Percentiles rank a stretch among this genome's conserved stretches.
phyloP scores from a whole-genome alignment of 2,329 filamentous ascomycete species.

The Clonostachys rosea region DNA sequence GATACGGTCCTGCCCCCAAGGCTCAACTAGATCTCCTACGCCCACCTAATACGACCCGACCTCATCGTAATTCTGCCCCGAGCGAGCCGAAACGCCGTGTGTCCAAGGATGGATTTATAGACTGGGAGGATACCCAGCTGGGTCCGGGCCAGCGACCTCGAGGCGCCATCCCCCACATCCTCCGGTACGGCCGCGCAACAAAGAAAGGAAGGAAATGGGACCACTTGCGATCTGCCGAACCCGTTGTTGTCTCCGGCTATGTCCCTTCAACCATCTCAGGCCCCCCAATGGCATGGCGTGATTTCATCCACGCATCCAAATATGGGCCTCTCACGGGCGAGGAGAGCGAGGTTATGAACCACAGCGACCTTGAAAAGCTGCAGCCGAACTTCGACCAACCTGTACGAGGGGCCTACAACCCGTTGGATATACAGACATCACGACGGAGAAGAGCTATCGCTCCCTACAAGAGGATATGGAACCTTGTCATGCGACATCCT shows the following conservation, averaged over 20 bases:
- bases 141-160: conserved; percentile 24
- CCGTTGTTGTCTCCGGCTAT: conserved; percentile 51
- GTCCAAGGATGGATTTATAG: conserved; percentile 42
- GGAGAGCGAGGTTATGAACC: conserved; percentile 40
- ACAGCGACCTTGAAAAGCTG: conserved; percentile 36
- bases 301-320: conserved; percentile 47
- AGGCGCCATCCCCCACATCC: conserved; percentile 36
- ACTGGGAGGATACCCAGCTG: conserved; percentile 29
- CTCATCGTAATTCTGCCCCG: conserved; percentile 32
- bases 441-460: conserved; percentile 19
- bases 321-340: conserved; percentile 44
- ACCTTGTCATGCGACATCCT: conserved; percentile 70
- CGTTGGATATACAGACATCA: conserved; percentile 17
- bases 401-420: conserved; percentile 21
- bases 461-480: conserved; percentile 56
- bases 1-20: conserved; percentile 27
- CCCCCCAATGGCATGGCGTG: conserved; percentile 40
- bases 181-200: conserved; percentile 40
- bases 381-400: conserved; percentile 41
- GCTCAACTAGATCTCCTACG: conserved; percentile 31
- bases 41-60: conserved; percentile 28
- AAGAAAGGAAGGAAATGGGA: conserved; percentile 51
- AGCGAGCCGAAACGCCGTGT: conserved; percentile 32
- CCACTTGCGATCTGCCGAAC: conserved; percentile 52
- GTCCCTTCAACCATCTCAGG: conserved; percentile 27